Evolutionary conservation across 2,329 filamentous ascomycete species (phyloP).

Genomic region (Colletotrichum spaethianum): DNA sequence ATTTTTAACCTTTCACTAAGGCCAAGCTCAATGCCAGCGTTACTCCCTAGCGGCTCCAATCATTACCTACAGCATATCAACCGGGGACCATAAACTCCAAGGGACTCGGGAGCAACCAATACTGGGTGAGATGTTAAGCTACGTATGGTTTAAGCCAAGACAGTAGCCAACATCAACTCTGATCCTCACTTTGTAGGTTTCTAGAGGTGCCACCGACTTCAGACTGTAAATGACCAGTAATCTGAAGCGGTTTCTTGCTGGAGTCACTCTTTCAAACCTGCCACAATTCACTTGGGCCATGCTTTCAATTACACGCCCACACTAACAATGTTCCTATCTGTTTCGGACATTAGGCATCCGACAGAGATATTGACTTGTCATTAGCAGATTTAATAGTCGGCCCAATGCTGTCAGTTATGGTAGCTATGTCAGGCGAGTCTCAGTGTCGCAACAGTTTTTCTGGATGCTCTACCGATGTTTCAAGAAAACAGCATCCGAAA

Average conservation of each 20-base stretch:
- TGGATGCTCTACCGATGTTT: background rate
- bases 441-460: background rate
- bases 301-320: slow-evolving; percentile 12
- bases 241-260: background rate
- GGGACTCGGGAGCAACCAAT: too few relatives aligned
- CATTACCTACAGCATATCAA: slow-evolving; percentile 16
- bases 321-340: slow-evolving; percentile 6
- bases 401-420: slow-evolving; percentile 9
- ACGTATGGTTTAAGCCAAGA: slow-evolving; percentile 3
- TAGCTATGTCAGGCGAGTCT: background rate
- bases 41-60: background rate
- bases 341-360: slow-evolving; percentile 26
- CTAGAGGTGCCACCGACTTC: slow-evolving; percentile 9
- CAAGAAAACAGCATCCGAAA: slow-evolving; percentile 23
- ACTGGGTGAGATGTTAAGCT: background rate
- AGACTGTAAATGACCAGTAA: background rate
- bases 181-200: background rate
- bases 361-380: slow-evolving; percentile 21
- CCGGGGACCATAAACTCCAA: background rate
- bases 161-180: background rate
- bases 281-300: slow-evolving; percentile 21
- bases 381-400: slow-evolving; percentile 21
- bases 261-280: slow-evolving; percentile 13
- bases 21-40: background rate
- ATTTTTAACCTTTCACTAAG: background rate